Conservation (phyloP, 495 filamentous ascomycete species). For the Chaetomium tenue region DNA sequence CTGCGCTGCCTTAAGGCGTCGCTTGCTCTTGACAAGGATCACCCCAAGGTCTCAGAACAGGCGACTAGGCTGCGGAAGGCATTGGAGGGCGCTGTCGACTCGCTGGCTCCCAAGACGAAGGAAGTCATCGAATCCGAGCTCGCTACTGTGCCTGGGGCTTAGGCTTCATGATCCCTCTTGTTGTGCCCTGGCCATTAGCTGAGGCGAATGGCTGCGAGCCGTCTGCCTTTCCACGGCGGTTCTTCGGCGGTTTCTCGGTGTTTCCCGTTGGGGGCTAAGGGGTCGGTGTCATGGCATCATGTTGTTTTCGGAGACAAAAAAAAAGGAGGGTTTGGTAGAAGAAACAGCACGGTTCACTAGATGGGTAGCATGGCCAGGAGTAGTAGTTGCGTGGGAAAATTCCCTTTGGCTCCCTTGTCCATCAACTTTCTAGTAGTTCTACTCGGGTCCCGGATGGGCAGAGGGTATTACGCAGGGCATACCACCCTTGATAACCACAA, state of each 20-base stretch:
- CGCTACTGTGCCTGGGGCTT: constrained; percentile 45
- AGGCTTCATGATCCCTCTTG: not conserved
- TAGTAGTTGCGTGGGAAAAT: not conserved
- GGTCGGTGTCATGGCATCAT: not conserved
- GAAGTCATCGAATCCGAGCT: constrained; percentile 67
- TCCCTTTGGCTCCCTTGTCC: not conserved
- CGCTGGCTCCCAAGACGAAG: constrained; percentile 57
- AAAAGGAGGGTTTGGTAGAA: constrained; percentile 7
- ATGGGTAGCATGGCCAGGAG: constrained; percentile 8
- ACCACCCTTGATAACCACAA: not conserved
- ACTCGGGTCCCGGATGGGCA: not conserved
- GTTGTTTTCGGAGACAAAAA: constrained; percentile 3
- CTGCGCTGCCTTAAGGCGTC: constrained; percentile 80
- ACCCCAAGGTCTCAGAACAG: constrained; percentile 79
- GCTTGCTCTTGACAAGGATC: constrained; percentile 61
- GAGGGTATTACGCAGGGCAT: not conserved
- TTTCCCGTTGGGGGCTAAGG: not conserved
- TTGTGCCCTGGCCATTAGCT: not conserved
- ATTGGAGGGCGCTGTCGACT: constrained; percentile 54
- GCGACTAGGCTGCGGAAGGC: constrained; percentile 64
- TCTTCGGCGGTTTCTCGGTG: constrained; percentile 8
- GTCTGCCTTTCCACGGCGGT: not conserved
- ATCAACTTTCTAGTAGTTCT: not conserved
- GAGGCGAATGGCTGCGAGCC: too few species aligned
- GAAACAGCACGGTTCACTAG: constrained; percentile 3